Conservation (phyloP, 1,284 basidiomycete species). For the Takashimella koratensis region DNA sequence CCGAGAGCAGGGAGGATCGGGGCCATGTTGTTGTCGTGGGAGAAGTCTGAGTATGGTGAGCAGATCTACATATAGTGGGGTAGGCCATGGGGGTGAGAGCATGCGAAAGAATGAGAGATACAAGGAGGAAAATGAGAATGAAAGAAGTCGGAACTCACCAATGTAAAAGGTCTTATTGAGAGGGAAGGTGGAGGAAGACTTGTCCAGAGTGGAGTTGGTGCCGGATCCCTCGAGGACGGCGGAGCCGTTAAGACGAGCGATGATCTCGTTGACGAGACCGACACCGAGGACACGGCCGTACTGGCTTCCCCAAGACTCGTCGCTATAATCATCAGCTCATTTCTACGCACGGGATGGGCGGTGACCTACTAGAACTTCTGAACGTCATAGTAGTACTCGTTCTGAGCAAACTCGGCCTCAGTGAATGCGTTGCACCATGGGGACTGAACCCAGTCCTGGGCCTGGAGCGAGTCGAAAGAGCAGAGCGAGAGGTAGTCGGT, state of each 20-base stretch:
- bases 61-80: no score
- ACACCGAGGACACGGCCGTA: slow-evolving; percentile 3
- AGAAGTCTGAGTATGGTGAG: slow-evolving; percentile 14
- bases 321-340: neutral
- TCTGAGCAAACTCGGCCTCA: slow-evolving; percentile 4
- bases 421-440: slow-evolving; percentile 11
- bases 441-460: neutral
- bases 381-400: slow-evolving; percentile 10
- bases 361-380: slow-evolving; percentile 3
- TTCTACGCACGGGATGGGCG: neutral
- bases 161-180: slow-evolving; percentile 13
- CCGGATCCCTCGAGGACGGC: slow-evolving; percentile 8
- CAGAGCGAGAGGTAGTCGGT: slow-evolving; percentile 11
- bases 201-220: slow-evolving; percentile 13
- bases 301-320: neutral
- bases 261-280: slow-evolving; percentile 10
- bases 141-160: no score
- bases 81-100: no score
- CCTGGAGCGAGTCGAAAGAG: slow-evolving; percentile 8
- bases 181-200: slow-evolving; percentile 9
- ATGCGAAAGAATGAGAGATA: no score
- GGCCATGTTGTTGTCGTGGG: slow-evolving; percentile 14
- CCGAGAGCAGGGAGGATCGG: slow-evolving; percentile 11
- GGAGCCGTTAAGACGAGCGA: slow-evolving; percentile 14
- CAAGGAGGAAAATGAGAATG: no score